Evolutionary conservation across 371 early-diverging fungal species (phyloP).

Genomic region (Mortierella sp.): DNA sequence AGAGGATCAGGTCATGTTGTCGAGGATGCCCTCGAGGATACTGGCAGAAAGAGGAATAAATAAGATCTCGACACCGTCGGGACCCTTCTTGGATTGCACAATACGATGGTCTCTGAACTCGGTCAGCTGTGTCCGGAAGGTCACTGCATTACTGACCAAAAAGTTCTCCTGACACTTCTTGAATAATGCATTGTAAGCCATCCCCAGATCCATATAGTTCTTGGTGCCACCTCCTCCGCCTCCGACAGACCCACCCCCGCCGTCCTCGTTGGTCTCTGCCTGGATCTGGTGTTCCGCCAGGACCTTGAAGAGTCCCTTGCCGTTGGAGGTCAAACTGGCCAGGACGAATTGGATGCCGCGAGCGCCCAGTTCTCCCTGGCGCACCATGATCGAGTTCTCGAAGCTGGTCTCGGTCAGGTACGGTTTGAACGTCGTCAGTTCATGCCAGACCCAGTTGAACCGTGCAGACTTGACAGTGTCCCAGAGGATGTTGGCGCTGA

Average conservation of each 20-base stretch:
- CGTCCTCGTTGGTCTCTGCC: slow-evolving; percentile 60
- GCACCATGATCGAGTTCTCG: slow-evolving; percentile 81
- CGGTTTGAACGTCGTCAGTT: slow-evolving; percentile 87
- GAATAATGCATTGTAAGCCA: slow-evolving; percentile 76
- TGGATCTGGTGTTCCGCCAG: slow-evolving; percentile 80
- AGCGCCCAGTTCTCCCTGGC: slow-evolving; percentile 68
- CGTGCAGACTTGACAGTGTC: slow-evolving; percentile 76
- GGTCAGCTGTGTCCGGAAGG: slow-evolving; percentile 87
- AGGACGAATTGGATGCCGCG: slow-evolving; percentile 88
- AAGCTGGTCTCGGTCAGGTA: slow-evolving; percentile 87
- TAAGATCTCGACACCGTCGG: slow-evolving; percentile 85
- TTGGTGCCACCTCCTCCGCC: slow-evolving; percentile 13
- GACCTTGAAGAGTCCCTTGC: slow-evolving; percentile 82
- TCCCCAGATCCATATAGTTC: slow-evolving; percentile 61
- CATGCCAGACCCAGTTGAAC: slow-evolving; percentile 92
- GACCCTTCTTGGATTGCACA: slow-evolving; percentile 72
- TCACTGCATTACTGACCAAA: slow-evolving; percentile 83
- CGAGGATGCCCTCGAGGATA: slow-evolving; percentile 73
- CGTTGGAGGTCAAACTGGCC: slow-evolving; percentile 85
- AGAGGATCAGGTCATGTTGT: slow-evolving; percentile 60
- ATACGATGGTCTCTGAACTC: slow-evolving; percentile 95
- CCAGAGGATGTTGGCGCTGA: slow-evolving; percentile 91
- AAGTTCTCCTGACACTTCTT: slow-evolving; percentile 85
- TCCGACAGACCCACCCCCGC: slow-evolving; percentile 45
- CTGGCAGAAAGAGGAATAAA: slow-evolving; percentile 82